Base-by-base conservation (phyloP, 768 basidiomycete genomes). In the Boletus huronensis region DNA sequence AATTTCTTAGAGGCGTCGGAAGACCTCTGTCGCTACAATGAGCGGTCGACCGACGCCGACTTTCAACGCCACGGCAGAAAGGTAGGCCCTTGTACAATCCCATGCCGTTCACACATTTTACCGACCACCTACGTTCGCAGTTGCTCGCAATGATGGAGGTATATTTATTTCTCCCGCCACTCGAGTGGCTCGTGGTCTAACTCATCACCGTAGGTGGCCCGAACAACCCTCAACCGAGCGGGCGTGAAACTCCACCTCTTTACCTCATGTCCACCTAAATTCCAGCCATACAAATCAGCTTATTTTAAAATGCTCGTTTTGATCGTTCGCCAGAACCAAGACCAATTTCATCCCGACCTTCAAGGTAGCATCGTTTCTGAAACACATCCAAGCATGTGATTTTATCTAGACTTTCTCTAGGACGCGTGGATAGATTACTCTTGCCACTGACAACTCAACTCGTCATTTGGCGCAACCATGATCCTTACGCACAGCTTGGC, bases 131-230 rank as follows among this genome's bases (percentile, higher is more conserved):
- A 41, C 29, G n/a, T 49, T 48, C 28, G 45, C 58, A 83, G 82
- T 71, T 83, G 48, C 71, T 83, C 48, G 68, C 73, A 23, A 58
- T 83, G 54, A 70, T 77, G 44, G 81, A 83, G 81, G 82, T 83
- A 74, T 70, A 54, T 59, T 60, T 56, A 54, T 48, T 51, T 60
- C 41, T 21, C 57, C 49, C 29, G 32, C 10, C 35, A 13, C 31
- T 51, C 21, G 52, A 26, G 35, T 36, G 36, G 34, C 13, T 39
- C 19, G 3, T 29, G 13, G 31, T 42, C 44, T 50, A 16, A 59
- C 48, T 26, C 26, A 41, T 35, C 28, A 26, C 38, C 32, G 28
- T 54, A 83, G 82, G 70, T 78, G 44, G 77, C 79, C 34, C 73
- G 75, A 55, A 72, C 67, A 50, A 81, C 81, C 9, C 76, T 83